phyloP scores from a whole-genome alignment of 2,329 filamentous ascomycete species.

The Cercospora sp. region DNA sequence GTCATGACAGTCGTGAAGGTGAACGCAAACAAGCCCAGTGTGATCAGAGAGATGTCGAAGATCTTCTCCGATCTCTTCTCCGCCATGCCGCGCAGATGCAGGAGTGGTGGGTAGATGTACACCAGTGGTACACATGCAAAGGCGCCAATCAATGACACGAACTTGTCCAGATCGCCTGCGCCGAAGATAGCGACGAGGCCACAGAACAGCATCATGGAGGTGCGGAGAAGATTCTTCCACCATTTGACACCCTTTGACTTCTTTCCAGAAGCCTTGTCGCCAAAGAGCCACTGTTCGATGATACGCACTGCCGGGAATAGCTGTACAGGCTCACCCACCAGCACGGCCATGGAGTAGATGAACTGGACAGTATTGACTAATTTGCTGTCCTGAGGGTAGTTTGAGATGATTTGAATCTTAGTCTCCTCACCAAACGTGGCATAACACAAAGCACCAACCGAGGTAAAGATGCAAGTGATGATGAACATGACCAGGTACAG shows the following conservation, averaged over 20 bases:
- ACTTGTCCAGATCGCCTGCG: constrained; percentile 69
- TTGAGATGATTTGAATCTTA: constrained; percentile 73
- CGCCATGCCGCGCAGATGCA: constrained; percentile 70
- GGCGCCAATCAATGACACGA: constrained; percentile 71
- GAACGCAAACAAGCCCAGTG: constrained; percentile 66
- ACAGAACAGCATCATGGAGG: constrained; percentile 58
- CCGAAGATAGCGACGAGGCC: constrained; percentile 63
- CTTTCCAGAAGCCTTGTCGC: constrained; percentile 65
- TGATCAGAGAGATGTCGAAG: constrained; percentile 63
- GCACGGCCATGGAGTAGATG: constrained; percentile 69
- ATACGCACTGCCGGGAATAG: constrained; percentile 73
- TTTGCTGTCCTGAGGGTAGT: constrained; percentile 68
- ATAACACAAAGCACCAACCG: constrained; percentile 71
- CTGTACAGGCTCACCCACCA: constrained; percentile 73
- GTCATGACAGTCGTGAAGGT: constrained; percentile 68
- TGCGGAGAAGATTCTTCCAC: constrained; percentile 71
- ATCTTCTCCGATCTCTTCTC: constrained; percentile 56
- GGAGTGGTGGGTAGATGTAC: constrained; percentile 71
- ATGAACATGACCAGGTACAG: constrained; percentile 70
- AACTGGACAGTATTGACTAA: constrained; percentile 77
- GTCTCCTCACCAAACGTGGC: constrained; percentile 69
- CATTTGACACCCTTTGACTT: constrained; percentile 66
- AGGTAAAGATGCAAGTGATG: constrained; percentile 71
- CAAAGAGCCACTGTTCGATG: constrained; percentile 67
- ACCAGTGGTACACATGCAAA: constrained; percentile 74